Evolutionary conservation across 1,139 yeast genomes (phyloP), one percentile per base, ranked within the genome.

Genomic region (Blastobotrys apis): DNA sequence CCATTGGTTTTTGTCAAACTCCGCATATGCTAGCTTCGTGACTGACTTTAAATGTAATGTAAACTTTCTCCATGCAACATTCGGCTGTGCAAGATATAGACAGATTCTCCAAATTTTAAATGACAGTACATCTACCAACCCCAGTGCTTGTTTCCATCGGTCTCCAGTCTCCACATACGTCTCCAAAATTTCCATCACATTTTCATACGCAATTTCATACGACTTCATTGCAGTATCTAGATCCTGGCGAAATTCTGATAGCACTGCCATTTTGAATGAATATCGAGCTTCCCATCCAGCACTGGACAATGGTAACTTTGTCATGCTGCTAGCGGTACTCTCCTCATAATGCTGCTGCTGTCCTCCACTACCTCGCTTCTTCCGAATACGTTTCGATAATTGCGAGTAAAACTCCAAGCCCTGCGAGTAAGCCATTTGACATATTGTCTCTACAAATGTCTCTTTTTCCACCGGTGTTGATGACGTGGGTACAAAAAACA

Each of bases 31-130:
- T 16, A 70, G 53, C n/a, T 63, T 58, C 2, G 65, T 47, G 1
- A 73, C 66, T 46, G 75, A 75, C 20, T 70, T 69, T 1, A 83
- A 59, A 63, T 86, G 95, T 6, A 77, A 68, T 35, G 72, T 72
- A 57, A 84, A 87, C 58, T 80, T 83, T 46, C 74, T 71, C 53
- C 78, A 74, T 0, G 88, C 86, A 32, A 69, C 55, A 33, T 80
- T 69, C 0, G 84, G 74, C 51, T 77, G 78, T 35, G 77, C 83
- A 21, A 77, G 52, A n/a, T 84, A 77, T 31, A 84, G 68, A 53
- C 80, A 76, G 0, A 80, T 70, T 50, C 84, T 71, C 3, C 78
- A 77, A 12, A 84, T 78, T 53, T 81, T 84, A 46, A 81, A 71
- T 0, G 84, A 82, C 6, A 77, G 59, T 2, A 75, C 59, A 58